Conservation (phyloP, 2,329 filamentous ascomycete species). For the Aspergillus puulaauensis region DNA sequence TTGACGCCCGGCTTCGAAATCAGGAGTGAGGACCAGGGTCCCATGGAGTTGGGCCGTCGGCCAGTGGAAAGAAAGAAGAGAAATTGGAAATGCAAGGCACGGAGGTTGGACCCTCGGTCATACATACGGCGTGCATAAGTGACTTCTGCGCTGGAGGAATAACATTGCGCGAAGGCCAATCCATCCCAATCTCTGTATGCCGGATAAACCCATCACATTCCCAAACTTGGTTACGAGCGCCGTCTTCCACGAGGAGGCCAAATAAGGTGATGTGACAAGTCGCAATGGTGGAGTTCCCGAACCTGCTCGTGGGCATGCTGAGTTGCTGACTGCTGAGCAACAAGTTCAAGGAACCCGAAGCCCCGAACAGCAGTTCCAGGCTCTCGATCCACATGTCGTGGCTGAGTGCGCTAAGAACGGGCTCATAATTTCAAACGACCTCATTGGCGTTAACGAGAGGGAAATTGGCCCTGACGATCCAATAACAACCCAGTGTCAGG, state of each 20-base stretch:
- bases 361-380: conserved; percentile 2
- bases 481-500: conserved; percentile 15
- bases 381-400: conserved; percentile 14
- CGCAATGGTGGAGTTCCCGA: conserved; percentile 17
- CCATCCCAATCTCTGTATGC: conserved; percentile 11
- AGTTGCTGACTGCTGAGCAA: too few species aligned
- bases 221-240: conserved; percentile 3
- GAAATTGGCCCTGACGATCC: conserved; percentile 14
- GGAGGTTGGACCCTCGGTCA: neutral
- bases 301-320: neutral
- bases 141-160: conserved; percentile 6
- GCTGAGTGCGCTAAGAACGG: conserved; percentile 5
- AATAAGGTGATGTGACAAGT: conserved; percentile 18
- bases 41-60: neutral
- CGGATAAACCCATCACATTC: conserved; percentile 15
- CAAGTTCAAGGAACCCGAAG: conserved; percentile 9
- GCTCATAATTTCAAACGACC: conserved; percentile 11
- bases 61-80: conserved; percentile 1
- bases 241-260: conserved; percentile 16
- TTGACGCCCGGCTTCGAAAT: neutral
- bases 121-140: conserved; percentile 16
- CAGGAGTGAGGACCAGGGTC: neutral
- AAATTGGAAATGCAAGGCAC: conserved; percentile 19
- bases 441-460: conserved; percentile 16
- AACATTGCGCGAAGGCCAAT: conserved; percentile 3